These are phyloP conservation scores for Phytomonas sp. DNA, from an alignment of 208 protist genomes.

Conservation along the genomic window DNA sequence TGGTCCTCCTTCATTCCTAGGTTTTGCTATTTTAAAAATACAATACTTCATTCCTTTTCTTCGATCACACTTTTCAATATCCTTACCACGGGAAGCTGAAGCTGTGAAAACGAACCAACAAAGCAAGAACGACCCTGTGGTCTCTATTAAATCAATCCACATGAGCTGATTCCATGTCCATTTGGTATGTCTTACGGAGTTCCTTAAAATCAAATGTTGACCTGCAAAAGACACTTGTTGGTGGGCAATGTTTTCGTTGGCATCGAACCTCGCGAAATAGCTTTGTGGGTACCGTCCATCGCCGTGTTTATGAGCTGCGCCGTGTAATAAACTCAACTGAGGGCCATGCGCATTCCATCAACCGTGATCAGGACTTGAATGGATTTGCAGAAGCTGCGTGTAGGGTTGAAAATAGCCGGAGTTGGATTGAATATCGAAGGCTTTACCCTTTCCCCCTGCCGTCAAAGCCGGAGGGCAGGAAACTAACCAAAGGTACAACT, in stretches of 20 bases:
- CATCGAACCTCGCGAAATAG: constrained; percentile 27
- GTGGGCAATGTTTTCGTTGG: constrained; percentile 80
- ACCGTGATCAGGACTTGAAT: not conserved
- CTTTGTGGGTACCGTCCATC: constrained; percentile 39
- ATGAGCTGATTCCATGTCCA: not conserved
- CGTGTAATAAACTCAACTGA: not conserved
- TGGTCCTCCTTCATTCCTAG: not conserved
- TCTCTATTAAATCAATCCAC: not conserved
- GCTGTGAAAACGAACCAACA: not conserved
- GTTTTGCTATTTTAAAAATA: not conserved
- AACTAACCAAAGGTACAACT: not conserved
- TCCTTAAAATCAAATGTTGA: constrained; percentile 26
- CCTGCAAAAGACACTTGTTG: constrained; percentile 47
- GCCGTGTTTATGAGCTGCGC: constrained; percentile 43
- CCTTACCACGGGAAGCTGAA: not conserved
- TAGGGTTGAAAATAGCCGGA: not conserved
- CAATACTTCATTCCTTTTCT: not conserved
- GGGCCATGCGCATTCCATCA: not conserved
- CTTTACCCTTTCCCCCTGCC: not conserved
- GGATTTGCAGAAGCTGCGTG: not conserved
- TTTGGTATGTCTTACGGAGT: constrained; percentile 25
- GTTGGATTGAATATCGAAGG: constrained; percentile 15
- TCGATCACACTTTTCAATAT: not conserved
- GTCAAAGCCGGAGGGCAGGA: not conserved
- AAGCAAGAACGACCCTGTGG: not conserved